Base-by-base conservation (phyloP, 1,139 yeast species). In the Yamadazyma sp. region DNA sequence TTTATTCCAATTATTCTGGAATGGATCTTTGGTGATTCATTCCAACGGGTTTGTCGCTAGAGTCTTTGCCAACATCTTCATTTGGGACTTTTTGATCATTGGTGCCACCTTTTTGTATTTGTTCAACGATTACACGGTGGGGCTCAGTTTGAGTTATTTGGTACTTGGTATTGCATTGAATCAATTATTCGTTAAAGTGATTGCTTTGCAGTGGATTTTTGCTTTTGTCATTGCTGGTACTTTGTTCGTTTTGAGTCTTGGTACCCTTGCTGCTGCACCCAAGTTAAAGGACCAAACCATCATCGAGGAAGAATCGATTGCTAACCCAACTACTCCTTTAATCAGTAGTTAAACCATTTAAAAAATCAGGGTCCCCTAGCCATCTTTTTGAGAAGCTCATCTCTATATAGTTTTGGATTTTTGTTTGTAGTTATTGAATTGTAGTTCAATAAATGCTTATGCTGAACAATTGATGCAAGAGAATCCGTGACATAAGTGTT, bases 181-280 rank as follows among this genome's bases (percentile, higher is more conserved):
- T 41, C 95, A 86, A 62, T 58, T 86, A 43, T 70, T 80, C 53
- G 75, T 79, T 40, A 83, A 78, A 63, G 66, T 77, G 22, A 73
- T 86, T 64, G 92, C 92, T 3, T 70, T 86, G 45, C 95, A 86
- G 64, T 86, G 95, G 95, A 78, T 83, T 47, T 86, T 86, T 65
- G 94, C 89, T 8, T 79, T 83, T 48, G 61, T 75, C 40, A 84
- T 85, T 47, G 65, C 85, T 11, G 81, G 77, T 10, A 38, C 69
- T 28, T 71, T 82, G 56, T 68, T 78, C 42, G 51, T 79, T 20
- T 56, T 72, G 39, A 67, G 82, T 15, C 43, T 76, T 29, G 56
- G 74, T 20, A 70, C 72, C 14, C 69, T 80, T 17, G 48, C 61
- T 37, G 52, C 56, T 29, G 67, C 33, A 29, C 52, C 51, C 12